These are phyloP conservation scores for Tolypocladium ophioglossoides DNA, from an alignment of 2,329 filamentous ascomycete species.

Conservation along the genomic window DNA sequence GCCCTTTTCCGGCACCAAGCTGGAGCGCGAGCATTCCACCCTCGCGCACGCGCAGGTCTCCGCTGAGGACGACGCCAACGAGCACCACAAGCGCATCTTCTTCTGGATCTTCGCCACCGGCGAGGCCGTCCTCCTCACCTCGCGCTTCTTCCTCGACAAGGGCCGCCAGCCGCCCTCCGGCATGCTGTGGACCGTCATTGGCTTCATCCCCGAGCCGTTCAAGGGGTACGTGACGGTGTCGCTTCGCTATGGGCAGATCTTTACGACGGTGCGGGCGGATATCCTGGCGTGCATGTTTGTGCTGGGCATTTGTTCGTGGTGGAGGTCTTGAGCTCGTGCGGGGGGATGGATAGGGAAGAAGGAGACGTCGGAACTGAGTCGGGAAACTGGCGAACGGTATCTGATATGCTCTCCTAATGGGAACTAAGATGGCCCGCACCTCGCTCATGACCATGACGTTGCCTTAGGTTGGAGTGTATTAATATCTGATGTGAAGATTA, in stretches of 20 bases:
- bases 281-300: conserved; percentile 71
- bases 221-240: conserved; percentile 50
- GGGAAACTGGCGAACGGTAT: background rate
- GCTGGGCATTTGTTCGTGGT: conserved; percentile 47
- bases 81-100: conserved; percentile 33
- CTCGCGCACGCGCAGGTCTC: conserved; percentile 15
- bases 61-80: conserved; percentile 15
- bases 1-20: conserved; percentile 56
- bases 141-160: conserved; percentile 59
- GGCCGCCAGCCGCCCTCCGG: conserved; percentile 46
- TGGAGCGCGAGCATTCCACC: conserved; percentile 40
- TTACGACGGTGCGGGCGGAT: conserved; percentile 60
- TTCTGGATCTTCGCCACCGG: conserved; percentile 76
- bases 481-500: background rate
- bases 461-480: background rate
- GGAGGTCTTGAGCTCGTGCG: conserved; percentile 11
- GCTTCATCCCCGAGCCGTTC: conserved; percentile 55
- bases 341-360: background rate
- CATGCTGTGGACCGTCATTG: conserved; percentile 50
- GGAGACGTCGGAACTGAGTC: background rate
- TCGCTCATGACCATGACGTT: background rate
- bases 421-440: background rate
- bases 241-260: conserved; percentile 59
- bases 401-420: background rate
- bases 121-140: conserved; percentile 62